Conservation (phyloP, 495 filamentous ascomycete genomes). For the Hyaloscypha finlandica region DNA sequence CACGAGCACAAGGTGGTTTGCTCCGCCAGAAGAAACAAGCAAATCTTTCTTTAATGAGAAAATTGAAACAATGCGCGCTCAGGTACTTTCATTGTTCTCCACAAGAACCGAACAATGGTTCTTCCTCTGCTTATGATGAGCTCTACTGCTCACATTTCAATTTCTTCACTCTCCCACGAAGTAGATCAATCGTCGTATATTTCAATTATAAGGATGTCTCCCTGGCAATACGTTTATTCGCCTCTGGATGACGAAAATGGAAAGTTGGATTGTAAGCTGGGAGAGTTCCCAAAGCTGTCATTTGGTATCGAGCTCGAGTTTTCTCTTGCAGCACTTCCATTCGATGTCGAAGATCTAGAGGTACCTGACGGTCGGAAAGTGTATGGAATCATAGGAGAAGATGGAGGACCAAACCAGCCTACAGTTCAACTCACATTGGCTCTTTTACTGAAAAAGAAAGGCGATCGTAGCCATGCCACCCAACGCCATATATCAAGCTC, state of each 20-base stretch:
- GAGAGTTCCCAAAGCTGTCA: not conserved
- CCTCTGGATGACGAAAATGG: constrained; percentile 1
- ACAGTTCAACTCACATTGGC: too few relatives aligned
- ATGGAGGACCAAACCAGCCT: not conserved
- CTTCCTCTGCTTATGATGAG: too few relatives aligned
- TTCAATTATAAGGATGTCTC: not conserved
- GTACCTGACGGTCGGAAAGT: not conserved
- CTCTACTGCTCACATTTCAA: too few relatives aligned
- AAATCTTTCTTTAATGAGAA: too few relatives aligned
- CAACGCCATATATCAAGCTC: not conserved
- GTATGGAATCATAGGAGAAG: not conserved
- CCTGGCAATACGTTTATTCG: not conserved
- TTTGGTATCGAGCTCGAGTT: not conserved
- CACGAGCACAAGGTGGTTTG: too few relatives aligned
- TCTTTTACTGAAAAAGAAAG: too few relatives aligned
- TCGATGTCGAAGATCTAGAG: not conserved
- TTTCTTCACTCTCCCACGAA: too few relatives aligned
- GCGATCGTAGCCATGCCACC: not conserved
- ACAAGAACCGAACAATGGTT: too few relatives aligned
- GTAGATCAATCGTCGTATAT: too few relatives aligned
- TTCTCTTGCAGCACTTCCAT: not conserved
- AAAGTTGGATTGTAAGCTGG: not conserved
- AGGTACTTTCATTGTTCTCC: too few relatives aligned
- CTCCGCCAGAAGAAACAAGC: too few relatives aligned
- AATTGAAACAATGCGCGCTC: too few relatives aligned